A percentile compares a stretch with the other conserved stretches of the same genome.
These are phyloP conservation scores for Albatrellus ellisii DNA, from an alignment of 768 basidiomycete genomes.

Conservation along the genomic window DNA sequence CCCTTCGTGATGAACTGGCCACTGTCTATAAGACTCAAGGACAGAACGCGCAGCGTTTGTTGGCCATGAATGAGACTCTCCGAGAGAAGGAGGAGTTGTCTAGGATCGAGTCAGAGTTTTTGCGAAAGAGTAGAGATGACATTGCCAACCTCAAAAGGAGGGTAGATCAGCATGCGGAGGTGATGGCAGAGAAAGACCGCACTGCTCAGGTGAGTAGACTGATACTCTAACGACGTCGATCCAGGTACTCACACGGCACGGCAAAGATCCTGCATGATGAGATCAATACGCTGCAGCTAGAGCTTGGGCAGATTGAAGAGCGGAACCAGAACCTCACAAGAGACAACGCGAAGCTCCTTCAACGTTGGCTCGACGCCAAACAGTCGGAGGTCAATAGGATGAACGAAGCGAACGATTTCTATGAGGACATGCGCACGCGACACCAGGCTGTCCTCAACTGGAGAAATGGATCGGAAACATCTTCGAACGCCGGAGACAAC, in stretches of 20 bases:
- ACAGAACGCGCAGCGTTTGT: conserved; percentile 85
- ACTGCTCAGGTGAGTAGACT: conserved; percentile 59
- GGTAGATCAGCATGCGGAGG: conserved; percentile 71
- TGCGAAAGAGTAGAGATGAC: conserved; percentile 69
- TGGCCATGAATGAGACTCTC: conserved; percentile 90
- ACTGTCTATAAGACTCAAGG: conserved; percentile 94
- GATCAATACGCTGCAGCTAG: conserved; percentile 81
- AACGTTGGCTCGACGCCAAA: conserved; percentile 95
- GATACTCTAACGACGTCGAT: background rate
- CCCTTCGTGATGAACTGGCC: conserved; percentile 83
- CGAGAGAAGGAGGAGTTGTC: conserved; percentile 87
- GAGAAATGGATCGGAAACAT: conserved; percentile 29
- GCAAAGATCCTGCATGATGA: conserved; percentile 86
- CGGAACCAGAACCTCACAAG: conserved; percentile 77
- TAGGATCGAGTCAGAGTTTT: conserved; percentile 66
- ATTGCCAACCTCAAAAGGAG: conserved; percentile 54
- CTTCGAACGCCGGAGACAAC: conserved; percentile 13
- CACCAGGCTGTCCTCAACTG: conserved; percentile 50
- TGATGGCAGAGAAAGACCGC: conserved; percentile 81
- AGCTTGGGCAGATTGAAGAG: conserved; percentile 81
- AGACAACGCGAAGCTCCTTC: conserved; percentile 90
- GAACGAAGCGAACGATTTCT: conserved; percentile 88
- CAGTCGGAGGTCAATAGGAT: conserved; percentile 87
- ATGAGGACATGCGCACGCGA: conserved; percentile 73
- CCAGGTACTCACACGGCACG: conserved; percentile 8